phyloP scores from a whole-genome alignment of 345 rosid genomes.

The Syzygium aromaticum region DNA sequence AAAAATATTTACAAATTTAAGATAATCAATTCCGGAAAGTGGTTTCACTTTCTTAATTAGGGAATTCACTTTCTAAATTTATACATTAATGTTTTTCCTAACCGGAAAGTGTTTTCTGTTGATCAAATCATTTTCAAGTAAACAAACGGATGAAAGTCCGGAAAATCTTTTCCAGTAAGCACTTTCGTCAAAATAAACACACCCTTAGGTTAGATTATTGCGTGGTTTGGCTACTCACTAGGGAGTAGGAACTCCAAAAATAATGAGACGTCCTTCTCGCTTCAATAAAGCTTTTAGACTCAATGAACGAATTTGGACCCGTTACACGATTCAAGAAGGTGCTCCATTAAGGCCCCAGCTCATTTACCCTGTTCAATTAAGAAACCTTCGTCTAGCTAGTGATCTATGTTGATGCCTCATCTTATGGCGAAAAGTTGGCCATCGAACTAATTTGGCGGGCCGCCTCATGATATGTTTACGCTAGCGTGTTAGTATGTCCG shows the following conservation, averaged over 20 bases:
- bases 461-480: background rate
- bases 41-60: too few relatives aligned
- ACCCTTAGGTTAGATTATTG: background rate
- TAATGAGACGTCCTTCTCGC: background rate
- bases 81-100: too few relatives aligned
- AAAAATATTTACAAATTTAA: too few relatives aligned
- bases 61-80: too few relatives aligned
- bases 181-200: too few relatives aligned
- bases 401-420: background rate
- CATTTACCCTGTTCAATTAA: background rate
- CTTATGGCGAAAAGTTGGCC: background rate
- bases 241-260: background rate
- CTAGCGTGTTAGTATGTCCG: background rate
- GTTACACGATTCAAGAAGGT: background rate
- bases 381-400: background rate
- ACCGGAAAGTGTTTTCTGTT: too few relatives aligned
- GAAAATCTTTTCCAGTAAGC: too few relatives aligned
- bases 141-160: too few relatives aligned
- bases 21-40: too few relatives aligned
- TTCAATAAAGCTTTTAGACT: background rate
- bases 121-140: too few relatives aligned
- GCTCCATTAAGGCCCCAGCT: background rate
- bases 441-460: background rate
- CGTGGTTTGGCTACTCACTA: background rate
- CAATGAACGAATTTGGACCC: background rate